These are phyloP conservation scores for Blastomyces silverae DNA, from an alignment of 2,329 filamentous ascomycete species.

Conservation along the genomic window DNA sequence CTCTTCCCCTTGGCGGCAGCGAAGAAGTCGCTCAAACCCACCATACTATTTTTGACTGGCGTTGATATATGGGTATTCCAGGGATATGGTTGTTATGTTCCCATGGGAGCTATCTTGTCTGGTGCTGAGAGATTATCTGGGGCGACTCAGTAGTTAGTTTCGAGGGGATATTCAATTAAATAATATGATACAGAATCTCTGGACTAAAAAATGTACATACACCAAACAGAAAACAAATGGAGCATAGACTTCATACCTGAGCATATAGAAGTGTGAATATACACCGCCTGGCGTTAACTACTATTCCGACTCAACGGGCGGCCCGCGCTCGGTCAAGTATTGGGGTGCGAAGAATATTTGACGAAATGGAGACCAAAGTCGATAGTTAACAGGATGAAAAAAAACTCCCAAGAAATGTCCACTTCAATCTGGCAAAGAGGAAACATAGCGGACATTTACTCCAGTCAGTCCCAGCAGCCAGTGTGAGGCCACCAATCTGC, in stretches of 20 bases:
- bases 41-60: background rate
- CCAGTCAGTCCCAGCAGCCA: no score
- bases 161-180: background rate
- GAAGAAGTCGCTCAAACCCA: background rate
- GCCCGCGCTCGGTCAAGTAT: no score
- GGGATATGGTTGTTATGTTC: background rate
- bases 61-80: background rate
- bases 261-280: no score
- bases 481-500: background rate
- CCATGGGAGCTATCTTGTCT: background rate
- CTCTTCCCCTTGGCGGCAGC: background rate
- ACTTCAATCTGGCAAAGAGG: background rate
- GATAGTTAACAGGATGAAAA: no score
- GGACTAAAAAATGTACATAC: background rate
- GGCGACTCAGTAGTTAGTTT: background rate
- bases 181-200: background rate
- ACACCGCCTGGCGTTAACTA: no score
- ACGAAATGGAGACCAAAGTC: no score
- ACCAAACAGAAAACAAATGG: background rate
- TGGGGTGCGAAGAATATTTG: no score
- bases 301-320: no score
- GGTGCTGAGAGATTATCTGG: background rate
- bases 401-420: no score
- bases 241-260: background rate
- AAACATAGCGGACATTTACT: background rate